Conservation (phyloP, 805 yeast genomes). For the Lipomyces sp. region DNA sequence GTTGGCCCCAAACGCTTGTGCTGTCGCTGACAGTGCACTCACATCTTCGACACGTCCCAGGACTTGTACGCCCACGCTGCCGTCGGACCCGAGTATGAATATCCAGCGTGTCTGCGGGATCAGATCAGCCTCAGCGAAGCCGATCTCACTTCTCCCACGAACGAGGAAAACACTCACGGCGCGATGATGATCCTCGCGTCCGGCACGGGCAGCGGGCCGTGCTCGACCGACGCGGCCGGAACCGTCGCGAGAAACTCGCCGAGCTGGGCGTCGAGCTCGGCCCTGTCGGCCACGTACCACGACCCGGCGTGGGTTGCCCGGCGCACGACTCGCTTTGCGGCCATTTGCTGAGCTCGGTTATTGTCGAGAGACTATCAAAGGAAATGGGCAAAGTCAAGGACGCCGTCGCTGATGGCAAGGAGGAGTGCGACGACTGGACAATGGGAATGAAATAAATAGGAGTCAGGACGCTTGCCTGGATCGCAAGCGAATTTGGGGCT, state of each 20-base stretch:
- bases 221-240: conserved; percentile 21
- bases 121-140: conserved; percentile 13
- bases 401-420: no score
- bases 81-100: conserved; percentile 71
- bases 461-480: no score
- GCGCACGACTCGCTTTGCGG: not conserved
- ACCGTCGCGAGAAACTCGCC: conserved; percentile 46
- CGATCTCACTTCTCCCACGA: not conserved
- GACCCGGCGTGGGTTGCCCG: conserved; percentile 87
- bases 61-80: conserved; percentile 73
- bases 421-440: no score
- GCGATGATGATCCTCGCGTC: conserved; percentile 56
- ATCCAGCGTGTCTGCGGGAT: conserved; percentile 75
- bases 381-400: no score
- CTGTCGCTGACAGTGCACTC: conserved; percentile 15
- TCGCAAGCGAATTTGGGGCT: no score
- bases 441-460: no score
- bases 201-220: conserved; percentile 33
- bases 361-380: no score
- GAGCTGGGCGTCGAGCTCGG: conserved; percentile 50
- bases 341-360: no score
- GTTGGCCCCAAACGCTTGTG: not conserved
- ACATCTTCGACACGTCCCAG: conserved; percentile 56
- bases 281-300: conserved; percentile 65
- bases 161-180: conserved; percentile 41